A percentile compares a stretch with the other conserved stretches of the same genome.
phyloP scores from a whole-genome alignment of 129 eudicot species.

The Chrysanthemum lavandulifolium region DNA sequence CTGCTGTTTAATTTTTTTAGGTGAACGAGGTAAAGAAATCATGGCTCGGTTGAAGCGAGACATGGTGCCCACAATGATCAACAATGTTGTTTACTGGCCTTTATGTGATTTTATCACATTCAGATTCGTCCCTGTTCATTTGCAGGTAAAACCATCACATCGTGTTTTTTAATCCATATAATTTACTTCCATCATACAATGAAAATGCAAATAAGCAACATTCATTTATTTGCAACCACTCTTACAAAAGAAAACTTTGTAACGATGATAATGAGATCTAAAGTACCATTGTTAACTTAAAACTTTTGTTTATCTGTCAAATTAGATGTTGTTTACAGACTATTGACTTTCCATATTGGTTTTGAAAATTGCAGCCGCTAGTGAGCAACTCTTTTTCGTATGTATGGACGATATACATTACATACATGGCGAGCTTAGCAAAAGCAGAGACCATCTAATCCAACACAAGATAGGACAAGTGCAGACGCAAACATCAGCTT shows the following conservation, averaged over 20 bases:
- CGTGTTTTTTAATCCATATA: background rate
- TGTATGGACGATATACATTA: constrained; percentile 82
- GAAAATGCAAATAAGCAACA: too few relatives aligned
- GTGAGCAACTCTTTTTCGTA: constrained; percentile 78
- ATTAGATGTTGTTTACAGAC: background rate
- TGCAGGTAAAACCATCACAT: constrained; percentile 56
- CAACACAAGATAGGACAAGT: constrained; percentile 13
- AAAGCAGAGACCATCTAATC: constrained; percentile 44
- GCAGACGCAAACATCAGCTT: constrained; percentile 1
- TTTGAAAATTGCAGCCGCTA: constrained; percentile 57
- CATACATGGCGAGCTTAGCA: constrained; percentile 81
- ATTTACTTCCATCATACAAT: background rate
- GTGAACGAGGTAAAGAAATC: constrained; percentile 64
- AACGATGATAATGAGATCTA: too few relatives aligned
- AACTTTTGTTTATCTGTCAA: background rate
- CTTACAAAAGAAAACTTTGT: too few relatives aligned
- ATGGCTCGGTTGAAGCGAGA: constrained; percentile 76
- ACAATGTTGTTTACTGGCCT: constrained; percentile 88
- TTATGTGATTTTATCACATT: constrained; percentile 90
- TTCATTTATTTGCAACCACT: too few relatives aligned
- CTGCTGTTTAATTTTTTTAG: constrained; percentile 33
- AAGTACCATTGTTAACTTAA: too few relatives aligned
- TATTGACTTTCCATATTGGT: constrained; percentile 9
- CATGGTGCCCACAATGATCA: constrained; percentile 77
- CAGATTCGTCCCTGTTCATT: constrained; percentile 86